Evolutionary conservation across 2,329 filamentous ascomycete genomes (phyloP).

Genomic region (Ophiostoma triangulosporum): DNA sequence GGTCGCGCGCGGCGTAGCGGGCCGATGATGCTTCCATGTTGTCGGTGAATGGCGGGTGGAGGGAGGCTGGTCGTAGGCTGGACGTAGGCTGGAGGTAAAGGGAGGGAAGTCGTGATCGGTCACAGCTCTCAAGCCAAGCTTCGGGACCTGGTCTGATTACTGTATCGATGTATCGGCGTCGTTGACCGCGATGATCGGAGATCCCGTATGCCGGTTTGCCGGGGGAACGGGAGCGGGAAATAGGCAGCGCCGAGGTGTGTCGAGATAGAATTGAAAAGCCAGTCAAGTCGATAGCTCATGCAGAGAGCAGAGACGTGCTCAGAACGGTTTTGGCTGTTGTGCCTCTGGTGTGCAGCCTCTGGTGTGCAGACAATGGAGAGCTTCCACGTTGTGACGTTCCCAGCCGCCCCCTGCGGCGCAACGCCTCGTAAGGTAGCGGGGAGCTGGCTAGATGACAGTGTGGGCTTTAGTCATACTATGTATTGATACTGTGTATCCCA

Average conservation of each 20-base stretch:
- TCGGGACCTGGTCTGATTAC: too few relatives aligned
- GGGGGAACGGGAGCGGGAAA: background rate
- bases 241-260: background rate
- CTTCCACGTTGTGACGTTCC: background rate
- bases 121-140: too few relatives aligned
- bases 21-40: slow-evolving; percentile 87
- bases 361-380: background rate
- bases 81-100: background rate
- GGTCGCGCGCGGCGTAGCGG: slow-evolving; percentile 83
- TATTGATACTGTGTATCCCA: background rate
- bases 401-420: background rate
- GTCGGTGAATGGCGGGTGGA: background rate
- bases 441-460: background rate
- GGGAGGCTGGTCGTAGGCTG: background rate
- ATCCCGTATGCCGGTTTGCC: background rate
- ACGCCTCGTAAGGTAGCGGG: background rate
- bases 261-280: background rate
- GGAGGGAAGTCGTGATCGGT: too few relatives aligned
- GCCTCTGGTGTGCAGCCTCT: too few relatives aligned
- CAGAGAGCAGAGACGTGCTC: background rate
- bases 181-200: background rate
- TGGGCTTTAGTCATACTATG: background rate
- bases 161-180: too few relatives aligned
- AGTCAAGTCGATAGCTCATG: background rate
- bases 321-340: background rate